phyloP scores from a whole-genome alignment of 1,284 basidiomycete species.

The Omphalotus olearius region DNA sequence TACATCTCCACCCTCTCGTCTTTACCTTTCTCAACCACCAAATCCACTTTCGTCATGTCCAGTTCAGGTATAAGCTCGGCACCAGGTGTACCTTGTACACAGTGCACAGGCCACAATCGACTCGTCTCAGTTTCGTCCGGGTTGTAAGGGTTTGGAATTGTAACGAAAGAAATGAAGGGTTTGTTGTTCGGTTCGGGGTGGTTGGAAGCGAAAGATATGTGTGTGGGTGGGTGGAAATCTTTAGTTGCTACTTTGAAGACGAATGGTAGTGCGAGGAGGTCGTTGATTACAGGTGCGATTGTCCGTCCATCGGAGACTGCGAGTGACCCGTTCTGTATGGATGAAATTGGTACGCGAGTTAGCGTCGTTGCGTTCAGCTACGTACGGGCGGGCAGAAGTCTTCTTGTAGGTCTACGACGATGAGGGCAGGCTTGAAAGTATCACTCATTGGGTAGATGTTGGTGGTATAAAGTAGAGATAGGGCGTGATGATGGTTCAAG shows the following conservation, averaged over 20 bases:
- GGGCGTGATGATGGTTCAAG: no score
- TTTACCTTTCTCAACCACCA: conserved; percentile 30
- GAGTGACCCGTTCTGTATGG: conserved; percentile 40
- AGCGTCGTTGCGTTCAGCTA: no score
- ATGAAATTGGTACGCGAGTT: background rate
- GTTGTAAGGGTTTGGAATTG: conserved; percentile 28
- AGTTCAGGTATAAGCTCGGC: conserved; percentile 38
- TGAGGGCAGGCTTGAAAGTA: conserved; percentile 31
- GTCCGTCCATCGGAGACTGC: conserved; percentile 43
- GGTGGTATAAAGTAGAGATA: no score
- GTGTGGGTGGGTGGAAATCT: conserved; percentile 50
- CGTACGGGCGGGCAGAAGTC: conserved; percentile 59
- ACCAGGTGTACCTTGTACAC: conserved; percentile 41
- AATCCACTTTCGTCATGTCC: conserved; percentile 24
- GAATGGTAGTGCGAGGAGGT: conserved; percentile 39
- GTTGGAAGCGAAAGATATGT: conserved; percentile 62
- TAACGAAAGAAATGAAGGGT: conserved; percentile 36
- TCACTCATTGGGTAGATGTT: background rate
- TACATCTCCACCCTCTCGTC: conserved; percentile 48
- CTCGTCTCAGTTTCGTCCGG: conserved; percentile 32
- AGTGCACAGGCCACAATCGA: conserved; percentile 62
- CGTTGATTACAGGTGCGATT: conserved; percentile 42
- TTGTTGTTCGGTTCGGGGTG: conserved; percentile 32
- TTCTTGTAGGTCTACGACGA: conserved; percentile 59
- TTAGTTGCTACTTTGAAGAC: conserved; percentile 41